Percentiles rank a stretch among this genome's conserved stretches.
Evolutionary conservation across 2,329 filamentous ascomycete genomes (phyloP).

Genomic region (Cadophora gregata): DNA sequence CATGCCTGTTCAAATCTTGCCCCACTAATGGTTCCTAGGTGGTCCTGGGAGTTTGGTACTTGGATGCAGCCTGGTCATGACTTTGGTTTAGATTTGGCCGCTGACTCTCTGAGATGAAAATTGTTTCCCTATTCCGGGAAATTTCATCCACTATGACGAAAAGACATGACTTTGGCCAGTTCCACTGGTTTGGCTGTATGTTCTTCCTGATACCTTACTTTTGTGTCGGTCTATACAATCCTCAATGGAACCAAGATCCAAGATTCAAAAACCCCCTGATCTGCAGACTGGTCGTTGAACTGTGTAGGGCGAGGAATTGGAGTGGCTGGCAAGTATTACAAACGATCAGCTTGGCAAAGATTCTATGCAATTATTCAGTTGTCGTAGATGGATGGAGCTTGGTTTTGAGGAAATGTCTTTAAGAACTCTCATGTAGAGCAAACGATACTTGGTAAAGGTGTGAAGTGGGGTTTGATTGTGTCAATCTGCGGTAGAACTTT

Average conservation of each 20-base stretch:
- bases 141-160: slow-evolving; percentile 30
- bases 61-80: slow-evolving; percentile 51
- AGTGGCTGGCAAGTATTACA: slow-evolving; percentile 25
- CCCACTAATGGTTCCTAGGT: slow-evolving; percentile 31
- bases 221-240: slow-evolving; percentile 25
- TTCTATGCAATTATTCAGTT: slow-evolving; percentile 20
- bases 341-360: slow-evolving; percentile 9
- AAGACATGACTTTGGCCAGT: slow-evolving; percentile 24
- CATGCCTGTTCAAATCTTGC: no score
- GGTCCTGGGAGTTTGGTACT: slow-evolving; percentile 50
- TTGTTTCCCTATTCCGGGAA: slow-evolving; percentile 48
- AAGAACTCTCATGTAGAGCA: background rate
- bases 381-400: background rate
- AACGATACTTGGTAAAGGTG: background rate
- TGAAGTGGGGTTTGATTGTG: no score
- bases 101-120: slow-evolving; percentile 49
- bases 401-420: background rate
- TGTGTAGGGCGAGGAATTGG: slow-evolving; percentile 21
- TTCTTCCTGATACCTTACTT: slow-evolving; percentile 13
- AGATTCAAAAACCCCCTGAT: slow-evolving; percentile 24
- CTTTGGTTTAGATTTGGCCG: slow-evolving; percentile 55
- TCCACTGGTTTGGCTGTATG: slow-evolving; percentile 20
- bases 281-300: slow-evolving; percentile 28
- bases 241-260: slow-evolving; percentile 23
- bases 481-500: no score